phyloP scores from a whole-genome alignment of 352 stramenopile species.

The Proteromonas lacertae region DNA sequence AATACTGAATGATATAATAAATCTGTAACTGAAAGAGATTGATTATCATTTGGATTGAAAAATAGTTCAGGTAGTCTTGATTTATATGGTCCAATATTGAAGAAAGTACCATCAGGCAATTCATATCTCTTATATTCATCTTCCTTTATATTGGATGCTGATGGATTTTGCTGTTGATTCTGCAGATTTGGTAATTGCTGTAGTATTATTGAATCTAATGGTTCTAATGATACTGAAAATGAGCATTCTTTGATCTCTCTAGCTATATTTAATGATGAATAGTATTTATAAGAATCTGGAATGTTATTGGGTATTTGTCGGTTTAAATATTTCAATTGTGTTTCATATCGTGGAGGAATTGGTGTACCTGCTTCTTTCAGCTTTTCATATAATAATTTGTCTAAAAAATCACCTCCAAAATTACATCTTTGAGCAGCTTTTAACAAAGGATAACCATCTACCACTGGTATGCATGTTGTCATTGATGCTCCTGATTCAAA shows the following conservation, averaged over 20 bases:
- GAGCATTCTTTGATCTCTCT: no score
- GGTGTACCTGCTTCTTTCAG: no score
- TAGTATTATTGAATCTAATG: no score
- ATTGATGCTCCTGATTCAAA: neutral
- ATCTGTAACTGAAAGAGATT: neutral
- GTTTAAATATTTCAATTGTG: no score
- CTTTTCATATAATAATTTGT: neutral
- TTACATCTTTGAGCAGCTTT: neutral
- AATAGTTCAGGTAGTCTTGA: neutral
- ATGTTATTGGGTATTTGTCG: no score
- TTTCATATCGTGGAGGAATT: no score
- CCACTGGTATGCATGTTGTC: neutral
- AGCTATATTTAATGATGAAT: no score
- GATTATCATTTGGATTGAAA: neutral
- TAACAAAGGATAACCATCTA: constrained; percentile 1
- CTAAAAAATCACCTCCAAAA: neutral
- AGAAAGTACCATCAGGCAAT: constrained; percentile 1
- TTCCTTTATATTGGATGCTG: neutral
- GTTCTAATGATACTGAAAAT: no score
- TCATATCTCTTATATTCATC: neutral
- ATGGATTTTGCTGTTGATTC: neutral
- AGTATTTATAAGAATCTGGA: no score
- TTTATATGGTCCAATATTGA: neutral
- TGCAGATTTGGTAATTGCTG: neutral
- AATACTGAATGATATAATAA: neutral